Evolutionary conservation across 1,284 basidiomycete genomes (phyloP).

Genomic region (Irpex sp.): DNA sequence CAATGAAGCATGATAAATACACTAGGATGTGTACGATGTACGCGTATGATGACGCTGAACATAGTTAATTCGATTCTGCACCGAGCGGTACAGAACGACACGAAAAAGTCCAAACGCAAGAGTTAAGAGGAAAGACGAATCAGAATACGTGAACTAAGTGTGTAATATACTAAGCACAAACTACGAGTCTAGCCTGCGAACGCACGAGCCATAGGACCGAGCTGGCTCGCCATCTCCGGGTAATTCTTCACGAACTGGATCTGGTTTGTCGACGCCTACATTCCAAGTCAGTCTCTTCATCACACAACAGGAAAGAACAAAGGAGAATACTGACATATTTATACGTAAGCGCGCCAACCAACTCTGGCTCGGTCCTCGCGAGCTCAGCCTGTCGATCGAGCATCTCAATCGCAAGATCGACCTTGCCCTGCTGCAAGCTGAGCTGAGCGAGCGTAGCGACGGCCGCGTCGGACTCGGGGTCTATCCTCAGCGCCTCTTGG

Average conservation of each 20-base stretch:
- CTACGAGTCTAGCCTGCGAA: neutral
- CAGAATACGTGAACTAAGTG: neutral
- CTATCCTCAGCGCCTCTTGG: constrained; percentile 82
- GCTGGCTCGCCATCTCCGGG: constrained; percentile 73
- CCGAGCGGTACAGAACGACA: too few relatives aligned
- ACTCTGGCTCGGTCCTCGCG: constrained; percentile 88
- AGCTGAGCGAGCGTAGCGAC: constrained; percentile 96
- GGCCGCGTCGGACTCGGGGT: constrained; percentile 95
- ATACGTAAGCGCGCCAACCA: constrained; percentile 87
- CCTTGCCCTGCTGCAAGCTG: constrained; percentile 87
- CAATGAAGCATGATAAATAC: neutral
- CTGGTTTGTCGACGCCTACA: constrained; percentile 76
- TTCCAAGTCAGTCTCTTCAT: constrained; percentile 13
- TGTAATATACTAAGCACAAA: neutral
- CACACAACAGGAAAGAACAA: neutral
- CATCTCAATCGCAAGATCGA: constrained; percentile 84
- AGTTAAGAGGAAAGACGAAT: neutral
- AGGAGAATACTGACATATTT: constrained; percentile 55
- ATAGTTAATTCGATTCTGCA: too few relatives aligned
- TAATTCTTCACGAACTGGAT: constrained; percentile 80
- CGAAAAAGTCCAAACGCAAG: too few relatives aligned
- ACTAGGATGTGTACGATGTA: neutral
- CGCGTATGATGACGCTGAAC: neutral
- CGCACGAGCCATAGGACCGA: constrained; percentile 47
- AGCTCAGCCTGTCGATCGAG: constrained; percentile 85